Conservation (phyloP, 768 basidiomycete species). For the Termitomyces sp. region DNA sequence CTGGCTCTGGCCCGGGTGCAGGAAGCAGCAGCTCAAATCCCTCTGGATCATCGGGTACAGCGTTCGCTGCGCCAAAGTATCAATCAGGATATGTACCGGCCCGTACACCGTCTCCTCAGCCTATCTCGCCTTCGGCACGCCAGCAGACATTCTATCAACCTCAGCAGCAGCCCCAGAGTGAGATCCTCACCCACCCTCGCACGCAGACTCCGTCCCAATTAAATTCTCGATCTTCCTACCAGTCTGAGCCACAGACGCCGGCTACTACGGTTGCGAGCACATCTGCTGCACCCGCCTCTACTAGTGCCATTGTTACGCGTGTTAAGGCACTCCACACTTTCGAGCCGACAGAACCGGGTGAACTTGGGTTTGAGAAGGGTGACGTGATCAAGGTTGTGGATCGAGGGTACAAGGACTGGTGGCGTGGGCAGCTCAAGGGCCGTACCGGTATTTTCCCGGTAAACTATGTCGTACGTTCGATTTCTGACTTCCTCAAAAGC, state of each 20-base stretch:
- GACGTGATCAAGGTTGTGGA: slow-evolving; percentile 95
- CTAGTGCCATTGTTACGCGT: slow-evolving; percentile 57
- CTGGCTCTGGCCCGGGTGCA: slow-evolving; percentile 18
- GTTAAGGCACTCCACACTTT: slow-evolving; percentile 90
- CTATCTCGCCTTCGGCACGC: background rate
- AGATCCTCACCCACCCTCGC: slow-evolving; percentile 17
- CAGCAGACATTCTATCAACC: slow-evolving; percentile 13
- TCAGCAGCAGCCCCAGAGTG: slow-evolving; percentile 20
- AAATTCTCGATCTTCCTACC: slow-evolving; percentile 7
- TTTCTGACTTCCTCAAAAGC: background rate
- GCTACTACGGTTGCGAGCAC: slow-evolving; percentile 3
- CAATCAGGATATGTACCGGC: slow-evolving; percentile 58
- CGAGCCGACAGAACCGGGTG: slow-evolving; percentile 82
- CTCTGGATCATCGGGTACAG: slow-evolving; percentile 16
- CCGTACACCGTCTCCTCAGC: slow-evolving; percentile 42
- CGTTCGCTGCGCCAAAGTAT: slow-evolving; percentile 34
- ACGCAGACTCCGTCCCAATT: slow-evolving; percentile 9
- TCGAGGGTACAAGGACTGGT: slow-evolving; percentile 94
- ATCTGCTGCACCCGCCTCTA: slow-evolving; percentile 2
- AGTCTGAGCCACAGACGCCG: slow-evolving; percentile 18
- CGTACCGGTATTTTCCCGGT: slow-evolving; percentile 95
- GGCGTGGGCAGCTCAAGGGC: slow-evolving; percentile 88
- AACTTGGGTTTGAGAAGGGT: slow-evolving; percentile 88
- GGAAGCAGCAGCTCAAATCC: slow-evolving; percentile 17
- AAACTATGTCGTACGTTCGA: slow-evolving; percentile 80